Conservation (phyloP, 1,284 basidiomycete genomes). For the Filobasidium uniguttulatum region DNA sequence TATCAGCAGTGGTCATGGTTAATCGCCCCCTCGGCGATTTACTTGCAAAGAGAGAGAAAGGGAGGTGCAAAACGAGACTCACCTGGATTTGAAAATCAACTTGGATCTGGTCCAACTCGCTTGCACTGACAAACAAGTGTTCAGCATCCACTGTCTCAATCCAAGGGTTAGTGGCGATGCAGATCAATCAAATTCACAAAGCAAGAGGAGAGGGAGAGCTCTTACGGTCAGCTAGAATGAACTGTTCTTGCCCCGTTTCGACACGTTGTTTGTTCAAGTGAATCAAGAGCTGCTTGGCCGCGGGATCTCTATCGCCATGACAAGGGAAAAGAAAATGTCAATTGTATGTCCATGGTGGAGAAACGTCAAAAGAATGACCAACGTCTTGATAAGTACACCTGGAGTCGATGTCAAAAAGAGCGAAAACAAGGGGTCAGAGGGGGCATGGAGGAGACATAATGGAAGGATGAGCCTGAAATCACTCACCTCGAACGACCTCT, state of each 20-base stretch:
- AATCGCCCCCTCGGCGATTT: no score
- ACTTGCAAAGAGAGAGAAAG: no score
- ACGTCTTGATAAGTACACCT: conserved; percentile 1
- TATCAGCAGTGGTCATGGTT: neutral
- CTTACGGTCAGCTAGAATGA: neutral
- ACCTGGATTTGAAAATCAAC: neutral
- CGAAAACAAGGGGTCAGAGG: neutral
- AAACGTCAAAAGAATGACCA: no score
- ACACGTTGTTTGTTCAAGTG: neutral
- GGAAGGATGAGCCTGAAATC: no score
- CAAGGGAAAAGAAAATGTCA: neutral
- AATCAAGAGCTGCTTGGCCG: neutral
- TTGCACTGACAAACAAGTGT: neutral
- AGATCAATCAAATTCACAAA: neutral
- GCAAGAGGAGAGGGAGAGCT: no score
- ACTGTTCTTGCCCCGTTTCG: neutral
- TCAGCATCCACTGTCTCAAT: neutral
- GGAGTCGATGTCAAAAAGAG: neutral
- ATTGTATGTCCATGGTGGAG: neutral
- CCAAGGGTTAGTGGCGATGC: neutral
- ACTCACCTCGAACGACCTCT: neutral
- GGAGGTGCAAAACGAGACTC: neutral
- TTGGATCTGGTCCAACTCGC: neutral
- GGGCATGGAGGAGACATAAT: no score
- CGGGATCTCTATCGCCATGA: neutral